Evolutionary conservation across 2,329 filamentous ascomycete genomes (phyloP), one percentile per base, ranked within the genome.

Genomic region (Colletotrichum higginsianum): DNA sequence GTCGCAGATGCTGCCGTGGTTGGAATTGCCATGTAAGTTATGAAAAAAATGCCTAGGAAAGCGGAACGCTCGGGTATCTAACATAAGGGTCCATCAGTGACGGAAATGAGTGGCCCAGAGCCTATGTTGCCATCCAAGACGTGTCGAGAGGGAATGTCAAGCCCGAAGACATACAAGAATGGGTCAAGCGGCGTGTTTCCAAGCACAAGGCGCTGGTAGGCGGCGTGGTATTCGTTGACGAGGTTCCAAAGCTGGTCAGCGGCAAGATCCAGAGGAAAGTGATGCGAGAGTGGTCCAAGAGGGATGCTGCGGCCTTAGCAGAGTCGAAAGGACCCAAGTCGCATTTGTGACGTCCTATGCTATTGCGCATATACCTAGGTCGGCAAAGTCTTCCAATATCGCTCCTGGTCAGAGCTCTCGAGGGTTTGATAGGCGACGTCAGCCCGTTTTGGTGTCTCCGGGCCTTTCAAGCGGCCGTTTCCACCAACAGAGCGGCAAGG

Each of bases 191-290:
- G 16, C 82, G 83, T 44, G 85, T 88, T 6, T 81, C 86, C 49
- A 87, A 85, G 76, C 86, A 89, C 74, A 88, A 89, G 75, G 80
- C 82, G 66, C 80, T 89, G 2, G 82, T 81, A 1, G 87, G 87
- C 3, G 87, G 87, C 4, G 83, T 89, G 38, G 80, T 84, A 35
- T 89, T 90, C 71, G 83, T 90, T 8, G 85, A 89, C 60, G 86
- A 87, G 73, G 85, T 90, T 64, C 88, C 88, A 0, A 89, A 89
- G 77, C 79, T 89, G 56, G 84, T 86, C 15, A 87, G 85, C 71
- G 88, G 88, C 11, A 91, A 90, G 82, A 89, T 90, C 61, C 83
- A 87, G 77, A 81, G 88, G 60, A 89, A 89, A 75, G 77, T 86
- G 7, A 81, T 90, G 80, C 84, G 86, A 74, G 86, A 89, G 53